phyloP scores from a whole-genome alignment of 148 eudicot species.

The Salicornia ramosissima region DNA sequence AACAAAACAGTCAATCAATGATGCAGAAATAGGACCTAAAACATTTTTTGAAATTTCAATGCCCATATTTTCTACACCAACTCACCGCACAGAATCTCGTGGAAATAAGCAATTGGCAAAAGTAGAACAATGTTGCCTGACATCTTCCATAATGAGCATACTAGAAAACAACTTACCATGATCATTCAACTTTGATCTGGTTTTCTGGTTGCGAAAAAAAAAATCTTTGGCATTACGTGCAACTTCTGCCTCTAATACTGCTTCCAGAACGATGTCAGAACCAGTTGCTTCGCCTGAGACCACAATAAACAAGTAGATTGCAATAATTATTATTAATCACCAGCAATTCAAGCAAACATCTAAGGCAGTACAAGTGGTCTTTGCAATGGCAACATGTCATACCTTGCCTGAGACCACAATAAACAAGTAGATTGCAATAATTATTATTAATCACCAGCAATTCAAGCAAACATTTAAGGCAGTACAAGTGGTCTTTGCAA shows the following conservation, averaged over 20 bases:
- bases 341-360: too few species aligned
- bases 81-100: not conserved
- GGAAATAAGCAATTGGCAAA: not conserved
- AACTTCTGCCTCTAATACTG: slow-evolving; percentile 90
- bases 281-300: slow-evolving; percentile 72
- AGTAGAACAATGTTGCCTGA: not conserved
- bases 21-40: not conserved
- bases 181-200: slow-evolving; percentile 42
- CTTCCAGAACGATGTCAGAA: slow-evolving; percentile 80
- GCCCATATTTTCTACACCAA: not conserved
- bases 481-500: too few species aligned
- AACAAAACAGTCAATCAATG: not conserved
- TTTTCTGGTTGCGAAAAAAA: slow-evolving; percentile 61
- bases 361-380: too few species aligned
- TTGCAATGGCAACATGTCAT: too few species aligned
- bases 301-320: too few species aligned
- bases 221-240: slow-evolving; percentile 84
- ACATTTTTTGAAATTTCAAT: not conserved
- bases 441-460: too few species aligned
- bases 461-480: too few species aligned
- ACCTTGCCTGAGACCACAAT: too few species aligned
- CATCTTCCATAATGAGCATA: not conserved
- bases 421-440: too few species aligned
- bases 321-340: too few species aligned
- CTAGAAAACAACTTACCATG: slow-evolving; percentile 10